phyloP scores from a whole-genome alignment of 1,139 yeast species.

The Suhomyces kunorum region DNA sequence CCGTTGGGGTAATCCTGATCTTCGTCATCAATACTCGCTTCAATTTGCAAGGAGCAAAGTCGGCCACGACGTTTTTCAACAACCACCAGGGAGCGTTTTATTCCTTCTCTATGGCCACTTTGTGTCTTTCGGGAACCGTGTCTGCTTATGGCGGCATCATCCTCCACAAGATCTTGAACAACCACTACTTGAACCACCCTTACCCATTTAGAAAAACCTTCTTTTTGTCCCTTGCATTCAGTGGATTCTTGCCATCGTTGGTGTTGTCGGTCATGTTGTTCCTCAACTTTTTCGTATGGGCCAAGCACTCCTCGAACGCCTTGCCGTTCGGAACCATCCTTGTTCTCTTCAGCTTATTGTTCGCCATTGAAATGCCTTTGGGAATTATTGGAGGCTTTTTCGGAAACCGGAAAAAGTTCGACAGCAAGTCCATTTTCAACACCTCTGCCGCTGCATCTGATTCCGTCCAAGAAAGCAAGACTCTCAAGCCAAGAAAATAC shows the following conservation, averaged over 20 bases:
- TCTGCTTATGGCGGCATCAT: constrained; percentile 74
- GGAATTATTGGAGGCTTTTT: constrained; percentile 69
- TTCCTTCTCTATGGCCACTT: constrained; percentile 58
- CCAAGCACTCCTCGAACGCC: constrained; percentile 72
- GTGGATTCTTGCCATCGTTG: constrained; percentile 62
- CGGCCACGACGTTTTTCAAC: constrained; percentile 38
- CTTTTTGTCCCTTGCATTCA: constrained; percentile 51
- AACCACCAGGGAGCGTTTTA: constrained; percentile 67
- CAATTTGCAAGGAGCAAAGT: constrained; percentile 20
- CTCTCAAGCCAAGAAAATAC: constrained; percentile 1
- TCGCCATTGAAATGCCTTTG: constrained; percentile 69
- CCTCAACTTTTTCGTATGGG: constrained; percentile 73
- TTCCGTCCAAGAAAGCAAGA: not conserved
- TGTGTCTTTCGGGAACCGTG: constrained; percentile 68
- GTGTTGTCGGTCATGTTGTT: constrained; percentile 54
- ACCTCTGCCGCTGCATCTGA: constrained; percentile 5
- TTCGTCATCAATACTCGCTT: constrained; percentile 52
- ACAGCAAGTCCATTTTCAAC: constrained; percentile 22
- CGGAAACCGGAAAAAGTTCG: constrained; percentile 47
- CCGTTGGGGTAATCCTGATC: constrained; percentile 59
- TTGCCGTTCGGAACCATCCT: constrained; percentile 49
- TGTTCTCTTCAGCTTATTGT: constrained; percentile 36
- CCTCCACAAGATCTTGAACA: constrained; percentile 54
- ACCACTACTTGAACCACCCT: constrained; percentile 30
- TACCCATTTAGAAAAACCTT: constrained; percentile 23